A percentile compares a stretch with the other conserved stretches of the same genome.
These are phyloP conservation scores for Linanthus parryae DNA, from an alignment of 148 eudicot species.

Conservation along the genomic window DNA sequence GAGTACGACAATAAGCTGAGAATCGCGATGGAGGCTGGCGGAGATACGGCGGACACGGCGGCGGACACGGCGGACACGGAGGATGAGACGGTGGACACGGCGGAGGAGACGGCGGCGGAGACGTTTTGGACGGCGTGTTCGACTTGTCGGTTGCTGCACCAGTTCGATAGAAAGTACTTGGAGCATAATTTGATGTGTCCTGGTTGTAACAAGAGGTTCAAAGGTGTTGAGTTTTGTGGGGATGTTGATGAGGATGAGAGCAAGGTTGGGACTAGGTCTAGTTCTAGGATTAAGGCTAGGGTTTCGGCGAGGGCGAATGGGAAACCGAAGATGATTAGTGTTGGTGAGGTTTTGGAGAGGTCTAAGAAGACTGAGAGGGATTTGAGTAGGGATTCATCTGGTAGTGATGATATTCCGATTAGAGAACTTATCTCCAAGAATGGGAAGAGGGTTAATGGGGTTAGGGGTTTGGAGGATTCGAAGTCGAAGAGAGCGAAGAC, in stretches of 20 bases:
- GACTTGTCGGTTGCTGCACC: slow-evolving; percentile 37
- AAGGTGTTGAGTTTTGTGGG: slow-evolving; percentile 41
- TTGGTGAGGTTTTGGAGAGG: neutral
- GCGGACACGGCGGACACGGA: slow-evolving; percentile 15
- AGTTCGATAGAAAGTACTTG: slow-evolving; percentile 68
- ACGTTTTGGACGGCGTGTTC: slow-evolving; percentile 55
- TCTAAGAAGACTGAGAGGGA: neutral
- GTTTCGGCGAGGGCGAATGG: slow-evolving; percentile 11
- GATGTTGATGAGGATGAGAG: slow-evolving; percentile 14
- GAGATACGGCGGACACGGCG: slow-evolving; percentile 14
- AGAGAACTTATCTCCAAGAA: no score
- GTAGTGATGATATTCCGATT: no score
- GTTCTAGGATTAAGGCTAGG: slow-evolving; percentile 21
- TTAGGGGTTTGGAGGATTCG: slow-evolving; percentile 1
- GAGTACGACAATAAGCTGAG: slow-evolving; percentile 54
- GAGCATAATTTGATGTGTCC: slow-evolving; percentile 63
- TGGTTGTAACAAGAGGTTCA: slow-evolving; percentile 49
- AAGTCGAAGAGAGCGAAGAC: slow-evolving; percentile 9
- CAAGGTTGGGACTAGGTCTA: slow-evolving; percentile 21
- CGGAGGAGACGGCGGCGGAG: slow-evolving; percentile 13
- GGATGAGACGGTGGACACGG: slow-evolving; percentile 13
- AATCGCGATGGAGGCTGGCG: slow-evolving; percentile 33
- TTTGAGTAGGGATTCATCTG: no score
- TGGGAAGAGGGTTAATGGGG: neutral
- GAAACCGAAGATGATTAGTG: neutral